These are phyloP conservation scores for Aspergillus niger DNA, from an alignment of 2,329 filamentous ascomycete genomes.

Conservation along the genomic window DNA sequence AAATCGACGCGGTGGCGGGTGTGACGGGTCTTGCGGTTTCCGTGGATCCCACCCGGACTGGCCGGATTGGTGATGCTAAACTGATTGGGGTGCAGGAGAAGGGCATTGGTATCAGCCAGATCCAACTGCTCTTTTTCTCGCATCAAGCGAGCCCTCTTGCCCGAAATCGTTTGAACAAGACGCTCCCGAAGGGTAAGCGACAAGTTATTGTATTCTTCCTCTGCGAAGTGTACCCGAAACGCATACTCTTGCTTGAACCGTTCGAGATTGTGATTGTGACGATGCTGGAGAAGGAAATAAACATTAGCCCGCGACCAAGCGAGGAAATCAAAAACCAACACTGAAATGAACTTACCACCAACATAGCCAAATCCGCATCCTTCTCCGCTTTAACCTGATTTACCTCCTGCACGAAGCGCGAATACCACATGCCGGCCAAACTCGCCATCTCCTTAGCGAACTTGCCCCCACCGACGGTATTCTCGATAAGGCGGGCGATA, in stretches of 20 bases:
- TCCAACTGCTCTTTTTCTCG: slow-evolving; percentile 69
- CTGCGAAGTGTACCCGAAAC: slow-evolving; percentile 63
- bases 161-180: slow-evolving; percentile 58
- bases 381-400: slow-evolving; percentile 86
- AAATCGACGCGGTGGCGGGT: slow-evolving; percentile 60
- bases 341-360: slow-evolving; percentile 65
- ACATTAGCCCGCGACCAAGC: slow-evolving; percentile 8
- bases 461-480: slow-evolving; percentile 58
- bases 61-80: slow-evolving; percentile 67
- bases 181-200: slow-evolving; percentile 63
- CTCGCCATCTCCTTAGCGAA: slow-evolving; percentile 69
- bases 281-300: slow-evolving; percentile 47
- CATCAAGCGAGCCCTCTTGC: slow-evolving; percentile 59
- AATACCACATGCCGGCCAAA: slow-evolving; percentile 75
- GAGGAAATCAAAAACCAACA: slow-evolving; percentile 5
- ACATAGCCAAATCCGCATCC: slow-evolving; percentile 77
- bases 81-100: slow-evolving; percentile 66
- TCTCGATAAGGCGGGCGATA: slow-evolving; percentile 63
- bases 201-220: slow-evolving; percentile 63
- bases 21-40: slow-evolving; percentile 64
- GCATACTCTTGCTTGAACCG: slow-evolving; percentile 59
- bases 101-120: slow-evolving; percentile 65
- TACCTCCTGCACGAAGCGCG: slow-evolving; percentile 80
- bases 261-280: slow-evolving; percentile 57
- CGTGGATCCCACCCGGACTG: slow-evolving; percentile 62